These are phyloP conservation scores for Salvia sclarea DNA, from an alignment of 305 asterid genomes.

Conservation along the genomic window DNA sequence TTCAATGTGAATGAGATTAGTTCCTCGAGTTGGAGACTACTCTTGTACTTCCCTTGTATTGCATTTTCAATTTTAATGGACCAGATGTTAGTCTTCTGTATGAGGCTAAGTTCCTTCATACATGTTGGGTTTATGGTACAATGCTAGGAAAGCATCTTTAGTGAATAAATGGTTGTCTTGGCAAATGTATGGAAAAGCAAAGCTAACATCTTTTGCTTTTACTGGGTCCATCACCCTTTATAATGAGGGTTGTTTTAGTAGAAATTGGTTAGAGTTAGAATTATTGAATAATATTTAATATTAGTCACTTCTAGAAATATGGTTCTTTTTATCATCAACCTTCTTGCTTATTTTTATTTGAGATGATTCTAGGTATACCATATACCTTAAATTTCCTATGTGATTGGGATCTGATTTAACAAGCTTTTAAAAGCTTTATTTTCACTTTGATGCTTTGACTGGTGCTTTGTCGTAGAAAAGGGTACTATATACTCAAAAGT, in stretches of 20 bases:
- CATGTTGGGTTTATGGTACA: conserved; percentile 8
- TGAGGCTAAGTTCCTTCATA: neutral
- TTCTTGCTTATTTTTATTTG: neutral
- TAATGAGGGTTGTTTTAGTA: neutral
- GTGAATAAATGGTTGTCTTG: neutral
- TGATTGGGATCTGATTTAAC: neutral
- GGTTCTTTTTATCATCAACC: neutral
- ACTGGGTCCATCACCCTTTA: neutral
- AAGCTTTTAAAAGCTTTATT: neutral
- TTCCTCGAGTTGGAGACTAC: neutral
- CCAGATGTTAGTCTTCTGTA: neutral
- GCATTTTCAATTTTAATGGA: neutral
- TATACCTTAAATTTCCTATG: neutral
- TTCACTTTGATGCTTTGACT: neutral
- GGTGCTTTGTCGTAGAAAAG: neutral
- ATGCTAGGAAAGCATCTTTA: neutral
- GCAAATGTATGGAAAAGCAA: neutral
- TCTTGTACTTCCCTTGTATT: neutral
- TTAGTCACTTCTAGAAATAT: neutral
- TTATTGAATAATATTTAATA: neutral
- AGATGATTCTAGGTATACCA: neutral
- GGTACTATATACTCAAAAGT: neutral
- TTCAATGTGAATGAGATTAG: neutral
- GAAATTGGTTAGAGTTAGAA: neutral
- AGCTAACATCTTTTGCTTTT: neutral